phyloP scores from a whole-genome alignment of 2,329 filamentous ascomycete genomes.

The Cladorrhinum sp. region DNA sequence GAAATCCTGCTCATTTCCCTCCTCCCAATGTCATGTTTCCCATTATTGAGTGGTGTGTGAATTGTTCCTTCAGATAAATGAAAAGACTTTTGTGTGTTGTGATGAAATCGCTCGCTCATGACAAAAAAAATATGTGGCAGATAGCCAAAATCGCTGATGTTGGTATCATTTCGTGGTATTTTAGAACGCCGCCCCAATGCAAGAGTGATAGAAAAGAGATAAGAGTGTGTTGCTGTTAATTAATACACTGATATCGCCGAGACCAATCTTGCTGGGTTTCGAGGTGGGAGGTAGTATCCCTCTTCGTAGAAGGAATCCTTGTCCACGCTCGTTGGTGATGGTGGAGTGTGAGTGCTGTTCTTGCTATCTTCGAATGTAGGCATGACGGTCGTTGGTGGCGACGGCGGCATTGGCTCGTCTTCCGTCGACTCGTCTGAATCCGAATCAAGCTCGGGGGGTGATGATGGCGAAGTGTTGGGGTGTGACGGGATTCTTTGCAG shows the following conservation, averaged over 20 bases:
- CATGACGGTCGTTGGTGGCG: slow-evolving; percentile 57
- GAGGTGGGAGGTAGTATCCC: slow-evolving; percentile 52
- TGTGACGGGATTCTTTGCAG: slow-evolving; percentile 69
- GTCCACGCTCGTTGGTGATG: slow-evolving; percentile 37
- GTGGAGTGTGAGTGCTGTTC: slow-evolving; percentile 33
- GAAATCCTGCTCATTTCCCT: background rate
- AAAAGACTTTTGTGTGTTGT: background rate
- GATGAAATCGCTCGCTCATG: background rate
- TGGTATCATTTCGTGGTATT: background rate
- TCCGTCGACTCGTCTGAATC: slow-evolving; percentile 70
- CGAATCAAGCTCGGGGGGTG: slow-evolving; percentile 67
- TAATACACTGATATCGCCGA: slow-evolving; percentile 58
- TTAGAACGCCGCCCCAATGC: background rate
- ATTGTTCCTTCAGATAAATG: background rate
- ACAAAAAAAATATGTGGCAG: background rate
- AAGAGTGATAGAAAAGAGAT: background rate
- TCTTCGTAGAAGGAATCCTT: slow-evolving; percentile 48
- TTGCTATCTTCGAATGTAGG: slow-evolving; percentile 60
- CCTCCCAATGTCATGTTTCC: background rate
- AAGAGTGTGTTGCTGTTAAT: slow-evolving; percentile 2
- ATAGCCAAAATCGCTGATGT: background rate
- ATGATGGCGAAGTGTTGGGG: slow-evolving; percentile 56
- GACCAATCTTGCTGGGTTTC: slow-evolving; percentile 50
- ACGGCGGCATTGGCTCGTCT: slow-evolving; percentile 71
- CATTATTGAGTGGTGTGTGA: background rate